These are phyloP conservation scores for Metschnikowia bowlesiae DNA, from an alignment of 805 yeast species.

Conservation along the genomic window DNA sequence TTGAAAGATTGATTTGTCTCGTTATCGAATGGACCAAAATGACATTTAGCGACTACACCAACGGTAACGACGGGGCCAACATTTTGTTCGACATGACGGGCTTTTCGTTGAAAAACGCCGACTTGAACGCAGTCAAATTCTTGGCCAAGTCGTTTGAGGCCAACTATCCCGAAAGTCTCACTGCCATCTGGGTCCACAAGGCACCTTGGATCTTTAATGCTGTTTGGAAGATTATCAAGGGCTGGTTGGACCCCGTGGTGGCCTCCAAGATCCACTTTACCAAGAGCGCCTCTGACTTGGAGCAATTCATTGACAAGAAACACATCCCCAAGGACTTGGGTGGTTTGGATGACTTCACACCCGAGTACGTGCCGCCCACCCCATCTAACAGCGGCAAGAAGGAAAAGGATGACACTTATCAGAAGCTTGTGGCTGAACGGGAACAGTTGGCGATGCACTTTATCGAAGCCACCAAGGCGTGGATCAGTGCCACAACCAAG, in stretches of 20 bases:
- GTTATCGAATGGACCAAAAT: conserved; percentile 43
- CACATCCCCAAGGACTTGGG: conserved; percentile 70
- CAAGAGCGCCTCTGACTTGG: conserved; percentile 61
- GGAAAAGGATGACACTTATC: conserved; percentile 39
- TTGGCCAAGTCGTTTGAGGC: conserved; percentile 89
- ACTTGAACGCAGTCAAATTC: conserved; percentile 84
- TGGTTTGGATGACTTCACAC: conserved; percentile 60
- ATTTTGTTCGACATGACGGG: conserved; percentile 86
- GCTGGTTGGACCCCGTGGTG: conserved; percentile 96
- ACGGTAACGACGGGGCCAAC: conserved; percentile 26
- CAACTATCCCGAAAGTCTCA: conserved; percentile 92
- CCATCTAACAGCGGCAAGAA: conserved; percentile 42
- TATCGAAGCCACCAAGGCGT: conserved; percentile 61
- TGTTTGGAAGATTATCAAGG: conserved; percentile 87
- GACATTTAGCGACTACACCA: conserved; percentile 9
- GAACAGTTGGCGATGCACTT: conserved; percentile 48
- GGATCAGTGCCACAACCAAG: conserved; percentile 68
- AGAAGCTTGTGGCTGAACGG: conserved; percentile 49
- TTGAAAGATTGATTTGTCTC: conserved; percentile 17
- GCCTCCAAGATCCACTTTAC: conserved; percentile 88
- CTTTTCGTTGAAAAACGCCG: conserved; percentile 89
- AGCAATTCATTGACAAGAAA: conserved; percentile 52
- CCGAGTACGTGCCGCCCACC: conserved; percentile 62
- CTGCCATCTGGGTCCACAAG: conserved; percentile 76
- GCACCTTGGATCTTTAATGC: conserved; percentile 98